Base-by-base conservation (phyloP, 2,329 filamentous ascomycete species). In the Rhinocladiella similis region DNA sequence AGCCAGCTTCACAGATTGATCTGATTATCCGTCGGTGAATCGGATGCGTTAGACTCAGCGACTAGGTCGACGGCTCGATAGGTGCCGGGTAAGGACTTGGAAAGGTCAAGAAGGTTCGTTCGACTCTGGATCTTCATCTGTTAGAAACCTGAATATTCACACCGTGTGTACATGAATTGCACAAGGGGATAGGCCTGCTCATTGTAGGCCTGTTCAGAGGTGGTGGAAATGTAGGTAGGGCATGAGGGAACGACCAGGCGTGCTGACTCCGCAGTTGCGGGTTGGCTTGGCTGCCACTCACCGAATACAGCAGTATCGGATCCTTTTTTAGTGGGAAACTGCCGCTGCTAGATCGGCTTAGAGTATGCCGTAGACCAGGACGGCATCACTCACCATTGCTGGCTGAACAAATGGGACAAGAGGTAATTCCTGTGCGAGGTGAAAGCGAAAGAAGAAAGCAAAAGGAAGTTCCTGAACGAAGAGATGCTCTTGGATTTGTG, bases 1-100 rank as follows among this genome's bases (percentile, higher is more conserved):
- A 68, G 75, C 74, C 70, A 78, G 70, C 63, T 74, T 77, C 68
- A 59, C 39, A 20, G 39, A 20, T 9, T 41, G 38, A 41, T 6
- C 10, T n/a, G 38, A 5, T 41, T n/a, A 41, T 16, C 10, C 10
- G 5, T 9, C 29, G 20, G 35, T 7, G 25, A 20, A 33, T 16
- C 13, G 47, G 25, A 49, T 56, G 22, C 10, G 29, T 3, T 12
- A 12, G 29, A 10, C 29, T 33, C 29, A 33, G 7, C 29, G 49
- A 41, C 22, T 22, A 36, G 35, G 41, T 52, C 35, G 33, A 49
- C 14, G 25, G 29, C 29, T 33, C 22, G 25, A 33, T 4, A 19
- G 14, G 9, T 42, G 5, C 19, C 19, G 43, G 43, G 3, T 10
- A 27, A 16, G 46, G 19, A 49, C 18, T 36, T 20, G 33, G 48